Conservation (phyloP, 345 rosid genomes). For the Gossypium turneri region DNA sequence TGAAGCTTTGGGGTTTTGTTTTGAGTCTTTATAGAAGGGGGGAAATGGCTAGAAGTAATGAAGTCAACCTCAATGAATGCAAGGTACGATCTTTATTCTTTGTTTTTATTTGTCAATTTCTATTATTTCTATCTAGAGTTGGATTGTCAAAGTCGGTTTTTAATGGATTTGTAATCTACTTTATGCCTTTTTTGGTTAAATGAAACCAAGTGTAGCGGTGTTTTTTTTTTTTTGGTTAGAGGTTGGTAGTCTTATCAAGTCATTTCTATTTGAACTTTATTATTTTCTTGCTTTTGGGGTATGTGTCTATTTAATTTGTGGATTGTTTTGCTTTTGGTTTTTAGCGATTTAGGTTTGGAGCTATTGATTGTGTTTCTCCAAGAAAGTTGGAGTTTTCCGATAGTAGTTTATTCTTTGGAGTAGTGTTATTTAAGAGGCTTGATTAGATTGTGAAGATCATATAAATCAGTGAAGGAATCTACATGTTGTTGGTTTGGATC, state of each 20-base stretch:
- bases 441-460: constrained; percentile 15
- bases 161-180: neutral
- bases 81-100: constrained; percentile 39
- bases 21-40: neutral
- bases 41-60: constrained; percentile 70
- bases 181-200: neutral
- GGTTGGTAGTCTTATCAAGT: too few relatives aligned
- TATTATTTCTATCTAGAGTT: neutral
- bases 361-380: neutral
- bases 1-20: constrained; percentile 12
- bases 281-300: constrained; percentile 1
- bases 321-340: neutral
- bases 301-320: constrained; percentile 8
- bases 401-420: neutral
- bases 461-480: neutral
- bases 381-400: neutral
- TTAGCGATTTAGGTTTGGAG: constrained; percentile 10
- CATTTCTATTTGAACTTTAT: too few relatives aligned
- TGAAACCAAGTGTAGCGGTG: too few relatives aligned
- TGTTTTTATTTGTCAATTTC: neutral
- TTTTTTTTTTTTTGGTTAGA: too few relatives aligned
- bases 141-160: neutral
- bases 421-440: neutral
- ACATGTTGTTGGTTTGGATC: constrained; percentile 2
- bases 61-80: constrained; percentile 66